Percentiles rank a stretch among this genome's conserved stretches.
Evolutionary conservation across 2,329 filamentous ascomycete species (phyloP).

Genomic region (Aphanocladium album): DNA sequence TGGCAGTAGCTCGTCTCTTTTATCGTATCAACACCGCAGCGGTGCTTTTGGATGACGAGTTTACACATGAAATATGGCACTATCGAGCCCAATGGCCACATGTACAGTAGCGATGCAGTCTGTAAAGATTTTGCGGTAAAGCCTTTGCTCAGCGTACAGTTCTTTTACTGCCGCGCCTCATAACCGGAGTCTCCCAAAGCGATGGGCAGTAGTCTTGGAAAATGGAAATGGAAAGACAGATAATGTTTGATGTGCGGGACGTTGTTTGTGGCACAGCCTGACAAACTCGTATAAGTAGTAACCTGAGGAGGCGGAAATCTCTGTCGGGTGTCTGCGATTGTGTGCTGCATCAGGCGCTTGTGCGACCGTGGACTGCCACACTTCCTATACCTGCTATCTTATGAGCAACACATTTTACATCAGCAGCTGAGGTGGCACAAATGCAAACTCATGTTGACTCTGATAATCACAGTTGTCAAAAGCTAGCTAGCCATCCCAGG

Average conservation of each 20-base stretch:
- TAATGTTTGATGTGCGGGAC: not conserved
- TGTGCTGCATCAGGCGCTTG: not conserved
- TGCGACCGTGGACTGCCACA: not conserved
- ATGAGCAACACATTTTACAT: not conserved
- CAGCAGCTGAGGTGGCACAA: not conserved
- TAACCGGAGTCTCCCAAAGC: not conserved
- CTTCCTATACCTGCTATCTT: not conserved
- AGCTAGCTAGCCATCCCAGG: not conserved
- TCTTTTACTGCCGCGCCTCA: not conserved
- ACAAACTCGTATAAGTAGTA: not conserved
- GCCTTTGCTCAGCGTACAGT: not conserved
- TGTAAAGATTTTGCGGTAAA: not conserved
- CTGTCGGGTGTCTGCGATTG: not conserved
- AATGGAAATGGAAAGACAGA: too few species aligned
- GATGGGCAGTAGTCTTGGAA: not conserved
- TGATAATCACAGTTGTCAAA: not conserved
- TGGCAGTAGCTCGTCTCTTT: not conserved
- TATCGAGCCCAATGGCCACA: too few species aligned
- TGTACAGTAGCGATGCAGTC: too few species aligned
- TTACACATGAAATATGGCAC: not conserved
- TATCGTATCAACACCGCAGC: not conserved
- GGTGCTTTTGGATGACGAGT: not conserved
- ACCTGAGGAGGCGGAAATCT: not conserved
- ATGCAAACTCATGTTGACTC: not conserved
- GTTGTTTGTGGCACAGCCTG: not conserved